These are phyloP conservation scores for Pachysandra terminalis DNA, from an alignment of 164 flowering plant species.

Conservation along the genomic window DNA sequence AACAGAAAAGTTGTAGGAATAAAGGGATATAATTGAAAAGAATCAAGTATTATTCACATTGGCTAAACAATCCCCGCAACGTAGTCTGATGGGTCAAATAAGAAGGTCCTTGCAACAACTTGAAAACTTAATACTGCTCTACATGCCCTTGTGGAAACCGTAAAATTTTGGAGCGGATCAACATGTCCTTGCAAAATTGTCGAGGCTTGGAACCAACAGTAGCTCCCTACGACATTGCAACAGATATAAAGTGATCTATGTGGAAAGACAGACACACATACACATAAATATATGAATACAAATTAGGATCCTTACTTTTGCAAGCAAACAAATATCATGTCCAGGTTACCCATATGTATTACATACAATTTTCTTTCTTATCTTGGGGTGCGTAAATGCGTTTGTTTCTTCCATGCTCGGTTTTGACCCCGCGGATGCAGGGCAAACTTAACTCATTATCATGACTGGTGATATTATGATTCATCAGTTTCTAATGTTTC, in stretches of 20 bases:
- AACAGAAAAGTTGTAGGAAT: too few relatives aligned
- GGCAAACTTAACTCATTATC: constrained; percentile 12
- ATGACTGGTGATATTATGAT: constrained; percentile 16
- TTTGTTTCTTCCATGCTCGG: constrained; percentile 12
- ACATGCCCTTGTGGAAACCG: too few relatives aligned
- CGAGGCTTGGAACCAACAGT: constrained; percentile 13
- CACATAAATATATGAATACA: not conserved
- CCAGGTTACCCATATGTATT: constrained; percentile 17
- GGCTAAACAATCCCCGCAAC: too few relatives aligned
- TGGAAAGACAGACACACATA: not conserved
- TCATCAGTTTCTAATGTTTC: constrained; percentile 11
- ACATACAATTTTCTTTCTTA: constrained; percentile 19
- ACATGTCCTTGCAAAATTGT: constrained; percentile 10
- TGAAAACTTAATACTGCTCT: too few relatives aligned
- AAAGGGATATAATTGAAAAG: too few relatives aligned
- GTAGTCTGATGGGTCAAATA: too few relatives aligned
- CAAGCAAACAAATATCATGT: constrained; percentile 16
- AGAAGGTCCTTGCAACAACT: too few relatives aligned
- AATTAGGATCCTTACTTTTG: constrained; percentile 8
- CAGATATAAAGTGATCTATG: not conserved
- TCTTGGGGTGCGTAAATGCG: too few relatives aligned
- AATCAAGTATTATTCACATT: too few relatives aligned
- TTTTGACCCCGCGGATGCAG: constrained; percentile 14
- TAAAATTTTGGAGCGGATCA: constrained; percentile 11
- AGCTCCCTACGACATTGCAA: constrained; percentile 12